A percentile compares a stretch with the other conserved stretches of the same genome.
Evolutionary conservation across 192 early-diverging fungal genomes (phyloP).

Genomic region (Nowakowskiella sp.): DNA sequence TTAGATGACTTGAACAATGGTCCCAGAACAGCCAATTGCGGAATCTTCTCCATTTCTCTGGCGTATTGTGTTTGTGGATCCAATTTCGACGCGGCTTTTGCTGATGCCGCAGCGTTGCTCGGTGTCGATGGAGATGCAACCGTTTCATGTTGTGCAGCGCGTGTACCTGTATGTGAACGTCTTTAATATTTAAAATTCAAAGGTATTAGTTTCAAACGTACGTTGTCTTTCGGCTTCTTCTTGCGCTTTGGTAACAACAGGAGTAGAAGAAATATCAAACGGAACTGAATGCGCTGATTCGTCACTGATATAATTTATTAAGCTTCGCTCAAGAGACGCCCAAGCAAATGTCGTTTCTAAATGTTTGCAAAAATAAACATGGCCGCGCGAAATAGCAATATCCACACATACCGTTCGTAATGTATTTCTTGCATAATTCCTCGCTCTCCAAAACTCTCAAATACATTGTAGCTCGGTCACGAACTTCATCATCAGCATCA

Average conservation of each 20-base stretch:
- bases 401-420: constrained; percentile 68
- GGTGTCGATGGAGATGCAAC: constrained; percentile 5
- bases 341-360: constrained; percentile 82
- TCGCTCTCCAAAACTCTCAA: constrained; percentile 70
- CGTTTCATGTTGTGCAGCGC: constrained; percentile 25
- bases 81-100: constrained; percentile 16
- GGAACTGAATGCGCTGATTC: constrained; percentile 44
- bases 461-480: constrained; percentile 88
- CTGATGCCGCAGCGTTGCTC: constrained; percentile 2
- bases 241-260: constrained; percentile 76
- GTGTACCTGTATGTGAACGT: constrained; percentile 18
- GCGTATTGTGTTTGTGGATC: constrained; percentile 72
- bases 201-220: not conserved
- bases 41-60: constrained; percentile 66
- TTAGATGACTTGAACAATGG: constrained; percentile 79
- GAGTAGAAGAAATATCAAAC: constrained; percentile 73
- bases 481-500: constrained; percentile 96
- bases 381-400: not conserved
- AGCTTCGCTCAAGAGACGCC: constrained; percentile 73
- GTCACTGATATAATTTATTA: constrained; percentile 78
- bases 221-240: constrained; percentile 73
- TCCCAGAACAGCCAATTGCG: constrained; percentile 77
- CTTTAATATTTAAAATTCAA: not conserved
- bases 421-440: constrained; percentile 54
- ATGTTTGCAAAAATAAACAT: constrained; percentile 4